A percentile compares a stretch with the other conserved stretches of the same genome.
These are phyloP conservation scores for Aeminium ludgeri DNA, from an alignment of 495 filamentous ascomycete genomes.

Conservation along the genomic window DNA sequence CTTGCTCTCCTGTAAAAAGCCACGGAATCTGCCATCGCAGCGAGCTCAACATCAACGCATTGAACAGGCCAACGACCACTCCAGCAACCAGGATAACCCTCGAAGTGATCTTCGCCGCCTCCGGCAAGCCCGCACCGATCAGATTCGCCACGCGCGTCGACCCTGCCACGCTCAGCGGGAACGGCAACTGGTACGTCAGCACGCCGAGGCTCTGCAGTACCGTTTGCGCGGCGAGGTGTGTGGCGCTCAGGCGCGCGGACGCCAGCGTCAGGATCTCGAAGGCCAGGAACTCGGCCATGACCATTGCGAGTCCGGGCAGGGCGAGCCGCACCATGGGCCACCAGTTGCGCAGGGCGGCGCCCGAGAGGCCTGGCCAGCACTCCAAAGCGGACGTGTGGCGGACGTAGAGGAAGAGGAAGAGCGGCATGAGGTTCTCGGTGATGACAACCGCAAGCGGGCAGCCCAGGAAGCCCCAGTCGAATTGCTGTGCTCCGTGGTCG, in stretches of 20 bases:
- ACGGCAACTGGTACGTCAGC: constrained; percentile 27
- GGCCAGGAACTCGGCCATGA: constrained; percentile 72
- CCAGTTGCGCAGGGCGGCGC: constrained; percentile 61
- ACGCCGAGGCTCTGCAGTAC: constrained; percentile 35
- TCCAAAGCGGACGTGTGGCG: constrained; percentile 36
- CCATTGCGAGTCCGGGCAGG: constrained; percentile 74
- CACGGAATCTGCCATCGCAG: constrained; percentile 52
- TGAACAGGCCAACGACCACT: constrained; percentile 55
- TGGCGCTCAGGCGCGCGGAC: constrained; percentile 31
- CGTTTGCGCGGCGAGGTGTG: constrained; percentile 46
- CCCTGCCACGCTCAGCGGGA: constrained; percentile 25
- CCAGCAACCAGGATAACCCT: constrained; percentile 40
- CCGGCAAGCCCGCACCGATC: constrained; percentile 24
- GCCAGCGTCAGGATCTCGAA: constrained; percentile 40
- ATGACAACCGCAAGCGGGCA: constrained; percentile 72
- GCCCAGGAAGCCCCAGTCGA: constrained; percentile 65
- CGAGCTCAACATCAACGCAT: constrained; percentile 46
- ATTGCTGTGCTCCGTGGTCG: constrained; percentile 26
- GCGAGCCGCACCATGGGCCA: constrained; percentile 72
- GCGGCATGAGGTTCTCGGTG: constrained; percentile 64
- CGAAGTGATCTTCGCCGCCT: constrained; percentile 24
- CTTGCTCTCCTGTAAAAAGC: constrained; percentile 64
- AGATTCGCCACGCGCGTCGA: constrained; percentile 28
- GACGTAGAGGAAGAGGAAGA: constrained; percentile 57
- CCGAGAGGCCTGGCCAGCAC: constrained; percentile 72